Conservation (phyloP, 306 rosid species). For the Ammopiptanthus mongolicus region DNA sequence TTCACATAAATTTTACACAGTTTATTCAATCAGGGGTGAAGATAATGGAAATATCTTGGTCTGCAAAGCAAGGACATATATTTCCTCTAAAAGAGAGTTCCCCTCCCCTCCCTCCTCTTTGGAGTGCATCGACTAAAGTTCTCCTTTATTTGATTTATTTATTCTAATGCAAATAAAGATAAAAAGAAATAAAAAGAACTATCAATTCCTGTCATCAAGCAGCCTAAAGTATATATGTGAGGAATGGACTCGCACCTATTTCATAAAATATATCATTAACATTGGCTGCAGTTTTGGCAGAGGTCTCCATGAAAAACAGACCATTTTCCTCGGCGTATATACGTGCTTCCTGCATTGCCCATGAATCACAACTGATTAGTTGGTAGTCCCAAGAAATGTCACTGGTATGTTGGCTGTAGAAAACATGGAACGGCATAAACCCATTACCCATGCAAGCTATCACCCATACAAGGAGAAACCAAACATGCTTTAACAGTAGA, state of each 20-base stretch:
- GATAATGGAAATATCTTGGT: background rate
- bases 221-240: background rate
- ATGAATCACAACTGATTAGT: constrained; percentile 10
- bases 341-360: constrained; percentile 28
- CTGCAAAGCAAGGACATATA: background rate
- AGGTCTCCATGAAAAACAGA: constrained; percentile 39
- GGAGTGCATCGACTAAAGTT: background rate
- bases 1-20: background rate
- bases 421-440: background rate
- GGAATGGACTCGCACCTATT: constrained; percentile 24
- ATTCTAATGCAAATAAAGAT: background rate
- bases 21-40: background rate
- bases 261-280: constrained; percentile 37
- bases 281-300: constrained; percentile 38
- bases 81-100: background rate
- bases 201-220: too few relatives aligned
- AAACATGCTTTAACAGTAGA: background rate
- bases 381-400: background rate
- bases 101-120: background rate
- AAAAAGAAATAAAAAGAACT: background rate
- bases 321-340: constrained; percentile 31
- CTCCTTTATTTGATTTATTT: background rate
- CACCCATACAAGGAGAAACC: background rate
- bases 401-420: background rate
- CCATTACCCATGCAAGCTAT: background rate